Evolutionary conservation across 306 rosid species (phyloP), one percentile per base, ranked within the genome.

Genomic region (Vicia faba): DNA sequence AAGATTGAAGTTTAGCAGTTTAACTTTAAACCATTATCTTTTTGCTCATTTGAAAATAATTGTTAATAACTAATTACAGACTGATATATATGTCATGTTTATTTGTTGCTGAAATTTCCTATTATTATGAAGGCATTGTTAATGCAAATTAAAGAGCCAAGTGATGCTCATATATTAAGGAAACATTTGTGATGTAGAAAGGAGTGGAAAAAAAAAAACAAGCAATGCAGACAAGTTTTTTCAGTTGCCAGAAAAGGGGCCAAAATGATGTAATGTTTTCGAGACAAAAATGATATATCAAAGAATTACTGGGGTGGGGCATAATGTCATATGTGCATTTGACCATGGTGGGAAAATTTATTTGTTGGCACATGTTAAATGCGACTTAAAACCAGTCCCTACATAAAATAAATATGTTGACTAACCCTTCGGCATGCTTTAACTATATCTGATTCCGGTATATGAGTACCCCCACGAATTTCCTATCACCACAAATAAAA

Each of bases 381-480:
- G 61, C 57, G 48, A 61, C 10, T 64, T 57, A n/a, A 56, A 60
- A 62, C 40, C 31, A 53, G 29, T 43, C 46, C 49, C 19, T 39
- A 12, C n/a, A 16, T 44, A 8, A 33, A 49, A 68, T 35, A 10
- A 15, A 12, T 8, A 73, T 64, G 19, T 23, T 44, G 58, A 78
- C 99, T 85, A 38, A 93, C 99, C 84, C 96, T 88, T 88, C 81
- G 87, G 86, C 99, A 93, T 19, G 90, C 81, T 81, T 84, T 89
- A 74, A 90, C 96, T 35, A 86, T 80, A 78, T 88, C 90, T 16
- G 92, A 85, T 65, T 86, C 99, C n/a, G 78, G 85, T 19, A 80
- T 72, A 53, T 82, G 88, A 77, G 80, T 69, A 76, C 82, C 70
- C 36, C 96, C 99, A 39, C 86, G 95, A 77, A 75, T 82, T 63